Evolutionary conservation across 106 monocot genomes (phyloP), one percentile per base, ranked within the genome.

Genomic region (Triglochin maritima): DNA sequence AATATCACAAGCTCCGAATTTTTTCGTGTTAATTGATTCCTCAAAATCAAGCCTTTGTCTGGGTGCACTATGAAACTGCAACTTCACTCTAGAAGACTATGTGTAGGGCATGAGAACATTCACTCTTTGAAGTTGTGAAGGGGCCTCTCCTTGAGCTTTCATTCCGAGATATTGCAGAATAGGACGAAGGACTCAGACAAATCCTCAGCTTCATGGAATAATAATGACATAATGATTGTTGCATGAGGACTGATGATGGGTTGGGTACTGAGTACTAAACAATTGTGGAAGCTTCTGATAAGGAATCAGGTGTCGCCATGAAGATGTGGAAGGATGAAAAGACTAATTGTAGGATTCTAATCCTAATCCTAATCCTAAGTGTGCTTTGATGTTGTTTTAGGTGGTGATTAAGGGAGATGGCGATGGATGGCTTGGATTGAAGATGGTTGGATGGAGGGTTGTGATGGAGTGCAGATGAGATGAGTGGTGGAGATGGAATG

Each of bases 91-190:
- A 15, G 84, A 93, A 1, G 93, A 88, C 77, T 93, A 81, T 0
- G 93, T 93, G 71, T 88, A 83, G 1, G 83, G 79, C 93, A 93
- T 71, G 57, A 3, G 81, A 72, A 67, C 82, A 85, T 45, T 92
- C 87, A 49, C 85, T 86, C 79, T 81, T 83, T 0, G 85, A 49
- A 0, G 92, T 84, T 1, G 86, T 82, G 72, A 87, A 84, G 9
- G 75, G 70, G 10, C 72, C 76, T 46, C 79, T 75, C 71, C 80
- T 62, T 3, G 84, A 79, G 64, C 81, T 83, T 14, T 79, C 89
- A 0, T 70, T 69, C 8, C 69, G 74, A 3, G 92, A 92, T 3
- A 79, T 62, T 45, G 79, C 81, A 0, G 82, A 81, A 72, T 65
- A 84, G 81, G 78, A 81, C 61, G 80, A 81, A 2, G 88, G 85